Conservation (phyloP, 768 basidiomycete genomes). For the Wakefieldia striispora region DNA sequence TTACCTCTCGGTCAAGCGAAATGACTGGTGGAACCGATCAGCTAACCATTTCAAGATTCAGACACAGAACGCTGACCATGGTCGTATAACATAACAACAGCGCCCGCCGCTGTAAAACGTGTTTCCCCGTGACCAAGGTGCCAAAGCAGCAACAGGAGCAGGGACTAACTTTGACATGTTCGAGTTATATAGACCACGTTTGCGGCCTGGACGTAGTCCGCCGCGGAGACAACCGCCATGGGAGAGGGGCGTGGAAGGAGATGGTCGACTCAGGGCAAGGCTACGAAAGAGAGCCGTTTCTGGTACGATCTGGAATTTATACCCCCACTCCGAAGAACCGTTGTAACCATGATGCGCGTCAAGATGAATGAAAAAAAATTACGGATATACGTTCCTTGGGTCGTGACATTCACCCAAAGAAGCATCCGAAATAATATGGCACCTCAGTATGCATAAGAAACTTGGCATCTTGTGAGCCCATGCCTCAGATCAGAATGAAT, state of each 20-base stretch:
- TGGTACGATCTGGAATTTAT: background rate
- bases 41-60: background rate
- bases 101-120: conserved; percentile 4
- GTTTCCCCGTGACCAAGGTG: background rate
- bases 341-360: too few species aligned
- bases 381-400: too few species aligned
- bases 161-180: conserved; percentile 11
- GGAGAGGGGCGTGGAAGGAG: background rate
- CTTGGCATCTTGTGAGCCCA: background rate
- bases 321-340: background rate
- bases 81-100: conserved; percentile 17
- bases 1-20: conserved; percentile 17
- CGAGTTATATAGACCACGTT: conserved; percentile 2
- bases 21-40: conserved; percentile 5
- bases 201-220: conserved; percentile 1
- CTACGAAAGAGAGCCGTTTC: background rate
- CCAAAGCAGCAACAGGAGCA: background rate
- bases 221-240: conserved; percentile 1
- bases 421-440: too few species aligned
- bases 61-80: conserved; percentile 9
- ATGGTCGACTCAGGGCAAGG: background rate
- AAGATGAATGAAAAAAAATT: too few species aligned
- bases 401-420: too few species aligned
- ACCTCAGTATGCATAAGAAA: too few species aligned
- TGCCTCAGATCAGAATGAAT: background rate